phyloP scores from a whole-genome alignment of 2,329 filamentous ascomycete genomes.

The Botrytis fragariae region DNA sequence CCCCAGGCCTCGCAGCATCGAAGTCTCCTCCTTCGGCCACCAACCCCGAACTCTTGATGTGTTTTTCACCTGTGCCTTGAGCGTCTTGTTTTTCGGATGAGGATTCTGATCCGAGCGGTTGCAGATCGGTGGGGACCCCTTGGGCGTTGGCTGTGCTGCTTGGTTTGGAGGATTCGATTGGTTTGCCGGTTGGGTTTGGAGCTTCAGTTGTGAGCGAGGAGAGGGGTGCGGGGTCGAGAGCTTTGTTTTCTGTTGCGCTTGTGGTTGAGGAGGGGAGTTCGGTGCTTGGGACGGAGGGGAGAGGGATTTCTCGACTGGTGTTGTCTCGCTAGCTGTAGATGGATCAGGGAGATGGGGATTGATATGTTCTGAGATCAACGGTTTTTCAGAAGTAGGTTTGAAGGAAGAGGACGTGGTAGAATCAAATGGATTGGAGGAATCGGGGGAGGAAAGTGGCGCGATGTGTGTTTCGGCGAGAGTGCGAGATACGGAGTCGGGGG shows the following conservation, averaged over 20 bases:
- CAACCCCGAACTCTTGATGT: slow-evolving; percentile 57
- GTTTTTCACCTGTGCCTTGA: slow-evolving; percentile 28
- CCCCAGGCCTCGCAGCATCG: slow-evolving; percentile 61
- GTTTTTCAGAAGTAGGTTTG: background rate
- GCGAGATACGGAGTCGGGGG: background rate
- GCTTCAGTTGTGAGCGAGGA: no score
- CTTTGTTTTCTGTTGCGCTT: no score
- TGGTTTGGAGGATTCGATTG: slow-evolving; percentile 23
- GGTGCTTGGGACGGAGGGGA: background rate
- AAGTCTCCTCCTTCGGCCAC: slow-evolving; percentile 66
- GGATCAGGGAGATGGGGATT: background rate
- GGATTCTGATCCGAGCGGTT: background rate
- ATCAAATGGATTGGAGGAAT: background rate
- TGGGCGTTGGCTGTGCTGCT: slow-evolving; percentile 23
- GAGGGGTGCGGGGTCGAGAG: no score
- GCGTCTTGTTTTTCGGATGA: no score
- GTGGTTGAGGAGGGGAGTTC: no score
- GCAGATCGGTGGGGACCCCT: background rate
- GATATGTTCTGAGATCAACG: background rate
- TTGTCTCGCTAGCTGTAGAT: no score
- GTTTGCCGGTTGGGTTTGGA: no score
- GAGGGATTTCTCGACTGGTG: background rate
- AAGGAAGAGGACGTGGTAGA: background rate
- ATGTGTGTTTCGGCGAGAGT: background rate
- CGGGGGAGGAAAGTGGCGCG: background rate